Base-by-base conservation (phyloP, 2,329 filamentous ascomycete species). In the Neopestalotiopsis sp. region DNA sequence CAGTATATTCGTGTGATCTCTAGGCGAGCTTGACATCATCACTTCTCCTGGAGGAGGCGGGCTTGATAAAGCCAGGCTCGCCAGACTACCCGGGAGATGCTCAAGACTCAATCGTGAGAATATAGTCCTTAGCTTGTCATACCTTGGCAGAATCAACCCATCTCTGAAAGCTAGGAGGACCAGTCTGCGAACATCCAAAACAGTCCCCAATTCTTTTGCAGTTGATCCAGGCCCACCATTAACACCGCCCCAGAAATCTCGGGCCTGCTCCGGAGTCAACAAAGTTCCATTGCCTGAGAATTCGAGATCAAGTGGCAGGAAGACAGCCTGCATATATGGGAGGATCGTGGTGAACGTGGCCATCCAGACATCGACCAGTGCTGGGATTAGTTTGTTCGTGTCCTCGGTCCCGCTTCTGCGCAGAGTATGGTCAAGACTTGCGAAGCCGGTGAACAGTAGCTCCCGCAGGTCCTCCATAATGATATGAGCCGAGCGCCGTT, bases 281-380 rank as follows among this genome's bases (percentile, higher is more conserved):
- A 98, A 88, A 0, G 89, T 85, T 17, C 96, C 96, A 61, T 88
- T 88, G 5, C 95, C 96, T 66, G 94, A 91, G 78, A 99, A 97
- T 78, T 99, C 96, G 12, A 97, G 88, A 76, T 99, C 96, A 1
- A 99, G 83, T 0, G 95, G 96, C 1, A 99, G 84, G 77, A 99
- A 98, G 1, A 98, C 95, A 1, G 95, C 94, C 82, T 98, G 95
- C 75, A 99, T 91, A 77, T 97, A 98, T 0, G 96, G 96, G 5
- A 98, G 82, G 49, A 98, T 93, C 6, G 89, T 92, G 2, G 94
- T 95, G 76, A 98, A 98, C 0, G 96, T 95, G 61, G 96, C 91
- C 69, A 97, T 89, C 96, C 96, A 99, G 77, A 98, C 90, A 77
- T 97, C 94, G 2, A 98, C 95, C 0, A 99, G 85, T 68, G 94